phyloP scores from a whole-genome alignment of 2,329 filamentous ascomycete genomes.

The Sphaerulina musiva region DNA sequence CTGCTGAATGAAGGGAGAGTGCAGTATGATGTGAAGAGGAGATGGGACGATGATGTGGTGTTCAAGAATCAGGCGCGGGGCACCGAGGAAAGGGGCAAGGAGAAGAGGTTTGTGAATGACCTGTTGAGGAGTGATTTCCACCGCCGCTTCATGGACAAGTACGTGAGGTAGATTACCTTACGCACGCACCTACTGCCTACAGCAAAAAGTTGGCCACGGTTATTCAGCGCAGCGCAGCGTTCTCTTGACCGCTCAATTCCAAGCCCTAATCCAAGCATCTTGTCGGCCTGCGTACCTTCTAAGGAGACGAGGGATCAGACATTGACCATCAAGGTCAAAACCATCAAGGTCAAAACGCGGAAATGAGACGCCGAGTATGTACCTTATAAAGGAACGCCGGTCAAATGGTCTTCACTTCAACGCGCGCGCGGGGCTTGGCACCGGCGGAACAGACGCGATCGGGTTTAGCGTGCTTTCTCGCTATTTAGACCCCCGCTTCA shows the following conservation, averaged over 20 bases:
- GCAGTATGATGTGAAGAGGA: constrained; percentile 82
- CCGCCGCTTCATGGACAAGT: constrained; percentile 77
- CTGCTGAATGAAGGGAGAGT: constrained; percentile 66
- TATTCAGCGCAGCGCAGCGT: neutral
- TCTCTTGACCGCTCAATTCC: too few relatives aligned
- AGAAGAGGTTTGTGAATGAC: constrained; percentile 78
- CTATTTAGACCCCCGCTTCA: too few relatives aligned
- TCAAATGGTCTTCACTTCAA: too few relatives aligned
- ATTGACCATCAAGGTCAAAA: too few relatives aligned
- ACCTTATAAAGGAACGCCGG: too few relatives aligned
- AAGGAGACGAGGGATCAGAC: too few relatives aligned
- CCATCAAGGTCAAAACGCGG: too few relatives aligned
- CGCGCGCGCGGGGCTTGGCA: too few relatives aligned
- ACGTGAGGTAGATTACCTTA: constrained; percentile 30
- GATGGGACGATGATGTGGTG: constrained; percentile 98
- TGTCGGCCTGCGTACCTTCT: neutral
- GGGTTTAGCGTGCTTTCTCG: too few relatives aligned
- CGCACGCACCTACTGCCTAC: neutral
- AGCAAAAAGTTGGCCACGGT: neutral
- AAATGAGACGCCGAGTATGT: too few relatives aligned
- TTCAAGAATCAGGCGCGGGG: constrained; percentile 98
- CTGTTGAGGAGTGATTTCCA: constrained; percentile 93
- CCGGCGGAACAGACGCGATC: too few relatives aligned
- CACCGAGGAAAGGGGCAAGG: constrained; percentile 81
- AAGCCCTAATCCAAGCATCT: too few relatives aligned